Evolutionary conservation across 169 alveolate genomes (phyloP).

Genomic region (Plasmodium yoelii): DNA sequence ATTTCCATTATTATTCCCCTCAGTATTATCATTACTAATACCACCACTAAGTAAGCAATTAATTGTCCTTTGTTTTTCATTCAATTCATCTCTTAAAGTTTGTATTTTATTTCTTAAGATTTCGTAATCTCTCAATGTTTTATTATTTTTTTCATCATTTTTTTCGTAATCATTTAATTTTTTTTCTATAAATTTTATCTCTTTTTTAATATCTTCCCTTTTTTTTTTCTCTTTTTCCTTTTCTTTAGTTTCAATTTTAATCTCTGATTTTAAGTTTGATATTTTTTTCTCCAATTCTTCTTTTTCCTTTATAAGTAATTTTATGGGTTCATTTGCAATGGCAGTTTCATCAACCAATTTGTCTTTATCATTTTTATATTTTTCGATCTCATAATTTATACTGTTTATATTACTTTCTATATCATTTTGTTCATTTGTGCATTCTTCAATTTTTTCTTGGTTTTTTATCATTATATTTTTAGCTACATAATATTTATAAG

Average conservation of each 20-base stretch:
- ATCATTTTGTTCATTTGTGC: conserved; percentile 55
- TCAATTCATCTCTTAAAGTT: conserved; percentile 43
- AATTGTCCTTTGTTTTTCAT: conserved; percentile 49
- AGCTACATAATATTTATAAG: conserved; percentile 82
- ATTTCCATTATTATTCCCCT: not conserved
- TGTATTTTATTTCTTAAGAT: conserved; percentile 42
- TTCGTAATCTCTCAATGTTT: conserved; percentile 44
- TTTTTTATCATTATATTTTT: conserved; percentile 76
- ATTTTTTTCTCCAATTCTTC: conserved; percentile 78
- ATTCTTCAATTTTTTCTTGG: conserved; percentile 65
- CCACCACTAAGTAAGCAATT: conserved; percentile 67
- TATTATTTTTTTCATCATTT: conserved; percentile 74
- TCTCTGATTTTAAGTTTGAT: conserved; percentile 56
- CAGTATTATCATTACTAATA: conserved; percentile 6
- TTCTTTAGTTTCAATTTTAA: conserved; percentile 67
- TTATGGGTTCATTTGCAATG: conserved; percentile 63
- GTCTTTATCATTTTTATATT: conserved; percentile 76
- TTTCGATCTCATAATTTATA: conserved; percentile 73
- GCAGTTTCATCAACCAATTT: conserved; percentile 74
- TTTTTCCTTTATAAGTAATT: conserved; percentile 71
- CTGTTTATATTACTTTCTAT: conserved; percentile 74
- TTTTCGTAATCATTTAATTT: conserved; percentile 82
- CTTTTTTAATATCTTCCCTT: conserved; percentile 81
- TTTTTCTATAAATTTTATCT: conserved; percentile 74
- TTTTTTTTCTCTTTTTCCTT: conserved; percentile 76